phyloP scores from a whole-genome alignment of 78 protist species.

The Blattamonas nauphoetae region DNA sequence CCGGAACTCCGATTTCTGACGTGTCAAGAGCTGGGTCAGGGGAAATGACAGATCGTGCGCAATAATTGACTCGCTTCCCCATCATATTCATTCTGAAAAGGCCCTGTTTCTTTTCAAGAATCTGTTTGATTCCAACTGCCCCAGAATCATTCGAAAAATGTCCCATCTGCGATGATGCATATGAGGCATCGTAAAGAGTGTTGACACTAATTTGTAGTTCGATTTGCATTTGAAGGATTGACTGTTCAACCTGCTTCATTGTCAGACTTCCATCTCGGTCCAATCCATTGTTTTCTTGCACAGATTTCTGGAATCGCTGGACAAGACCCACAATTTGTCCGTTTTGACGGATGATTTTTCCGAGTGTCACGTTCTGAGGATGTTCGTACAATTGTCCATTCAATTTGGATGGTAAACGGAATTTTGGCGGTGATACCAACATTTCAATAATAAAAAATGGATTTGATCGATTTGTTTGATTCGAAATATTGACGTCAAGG shows the following conservation, averaged over 20 bases:
- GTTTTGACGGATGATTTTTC: neutral
- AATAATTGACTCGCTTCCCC: constrained; percentile 98
- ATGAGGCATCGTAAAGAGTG: constrained; percentile 41
- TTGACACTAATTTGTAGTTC: constrained; percentile 57
- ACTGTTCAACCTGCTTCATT: no score
- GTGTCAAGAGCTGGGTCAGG: constrained; percentile 84
- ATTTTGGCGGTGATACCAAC: constrained; percentile 50
- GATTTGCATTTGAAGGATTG: no score
- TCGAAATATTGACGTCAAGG: no score
- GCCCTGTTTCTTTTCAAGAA: constrained; percentile 91
- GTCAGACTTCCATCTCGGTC: no score
- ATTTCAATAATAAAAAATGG: no score
- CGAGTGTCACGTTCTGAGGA: constrained; percentile 31
- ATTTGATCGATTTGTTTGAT: no score
- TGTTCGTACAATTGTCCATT: constrained; percentile 31
- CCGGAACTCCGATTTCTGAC: constrained; percentile 83
- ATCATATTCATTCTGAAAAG: constrained; percentile 94
- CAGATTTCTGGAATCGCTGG: no score
- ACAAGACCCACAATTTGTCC: neutral
- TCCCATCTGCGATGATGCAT: neutral
- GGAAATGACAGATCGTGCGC: constrained; percentile 92
- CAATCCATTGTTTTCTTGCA: no score
- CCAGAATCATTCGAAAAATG: neutral
- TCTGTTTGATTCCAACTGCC: constrained; percentile 73
- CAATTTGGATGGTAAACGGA: constrained; percentile 41